These are phyloP conservation scores for Plenodomus biglobosus DNA, from an alignment of 2,329 filamentous ascomycete genomes.

Conservation along the genomic window DNA sequence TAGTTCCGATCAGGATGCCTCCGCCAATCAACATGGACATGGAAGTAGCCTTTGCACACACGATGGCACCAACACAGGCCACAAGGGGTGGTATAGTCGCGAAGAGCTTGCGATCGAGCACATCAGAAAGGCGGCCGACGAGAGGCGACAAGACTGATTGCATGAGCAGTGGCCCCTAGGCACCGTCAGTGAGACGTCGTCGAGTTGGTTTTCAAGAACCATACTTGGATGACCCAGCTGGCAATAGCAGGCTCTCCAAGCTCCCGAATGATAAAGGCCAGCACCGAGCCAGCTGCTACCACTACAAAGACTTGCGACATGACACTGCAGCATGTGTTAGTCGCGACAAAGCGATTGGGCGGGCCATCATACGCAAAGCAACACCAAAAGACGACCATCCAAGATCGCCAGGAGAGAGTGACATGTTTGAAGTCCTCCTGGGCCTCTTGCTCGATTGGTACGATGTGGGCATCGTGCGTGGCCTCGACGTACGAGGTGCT, in stretches of 20 bases:
- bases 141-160: constrained; percentile 60
- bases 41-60: constrained; percentile 57
- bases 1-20: constrained; percentile 59
- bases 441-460: constrained; percentile 34
- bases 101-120: constrained; percentile 58
- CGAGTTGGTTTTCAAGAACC: neutral
- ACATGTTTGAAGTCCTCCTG: constrained; percentile 45
- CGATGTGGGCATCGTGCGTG: constrained; percentile 18
- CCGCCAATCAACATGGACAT: constrained; percentile 61
- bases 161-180: constrained; percentile 58
- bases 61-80: constrained; percentile 56
- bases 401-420: constrained; percentile 58
- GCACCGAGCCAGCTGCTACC: constrained; percentile 57
- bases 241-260: constrained; percentile 54
- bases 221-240: constrained; percentile 59
- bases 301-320: constrained; percentile 60
- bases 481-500: constrained; percentile 16
- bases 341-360: no score
- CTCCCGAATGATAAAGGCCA: constrained; percentile 59
- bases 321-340: constrained; percentile 35
- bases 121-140: constrained; percentile 59
- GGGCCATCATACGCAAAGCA: constrained; percentile 48
- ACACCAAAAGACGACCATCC: constrained; percentile 54
- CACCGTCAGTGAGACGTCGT: neutral
- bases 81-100: constrained; percentile 56